Evolutionary conservation across 495 filamentous ascomycete genomes (phyloP), one percentile per base, ranked within the genome.

Genomic region (Jackrogersella multiformis): DNA sequence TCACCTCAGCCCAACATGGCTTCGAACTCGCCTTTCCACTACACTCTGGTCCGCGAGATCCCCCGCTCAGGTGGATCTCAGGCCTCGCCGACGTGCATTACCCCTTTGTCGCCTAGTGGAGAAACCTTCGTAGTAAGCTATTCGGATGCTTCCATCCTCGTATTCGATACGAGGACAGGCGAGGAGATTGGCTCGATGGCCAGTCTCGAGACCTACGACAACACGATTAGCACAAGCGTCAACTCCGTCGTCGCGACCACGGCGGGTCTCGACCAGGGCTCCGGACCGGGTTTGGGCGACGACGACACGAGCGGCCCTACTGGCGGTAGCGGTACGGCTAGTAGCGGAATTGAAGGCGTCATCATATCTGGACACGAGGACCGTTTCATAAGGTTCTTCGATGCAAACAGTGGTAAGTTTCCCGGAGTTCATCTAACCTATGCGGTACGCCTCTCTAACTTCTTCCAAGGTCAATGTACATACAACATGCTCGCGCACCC

Each of bases 401-500:
- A 99, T 82, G 95, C 95, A 20, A 98, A 98, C 73, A 97, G 92
- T 78, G 95, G 95, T 98, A 87, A 76, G 92, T 88, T 69, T 16
- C n/a, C 49, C 34, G 12, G n/a, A 51, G n/a, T 41, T 24, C 21
- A 16, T 39, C 8, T 30, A 5, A 46, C 51, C 1, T 32, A 55
- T 4, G 15, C 36, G 13, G 3, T 39, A 16, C 21, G 54, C 49
- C 4, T 56, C 15, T 62, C 80, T 82, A 75, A 86, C 39, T n/a
- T 23, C 18, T 35, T 28, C 16, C 9, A 69, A 99, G 95, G 95
- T 65, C 96, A 98, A 95, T 97, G 93, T 81, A 97, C 96, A 13
- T 99, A 98, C 77, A 94, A 89, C 67, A 98, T 99, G 95, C 88
- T 97, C 57, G 95, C 95, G 2, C 95, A 99, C 74, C 92, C 94